Percentiles rank a stretch among this genome's conserved stretches.
These are phyloP conservation scores for Camelina laxa DNA, from an alignment of 345 rosid genomes.

Conservation along the genomic window DNA sequence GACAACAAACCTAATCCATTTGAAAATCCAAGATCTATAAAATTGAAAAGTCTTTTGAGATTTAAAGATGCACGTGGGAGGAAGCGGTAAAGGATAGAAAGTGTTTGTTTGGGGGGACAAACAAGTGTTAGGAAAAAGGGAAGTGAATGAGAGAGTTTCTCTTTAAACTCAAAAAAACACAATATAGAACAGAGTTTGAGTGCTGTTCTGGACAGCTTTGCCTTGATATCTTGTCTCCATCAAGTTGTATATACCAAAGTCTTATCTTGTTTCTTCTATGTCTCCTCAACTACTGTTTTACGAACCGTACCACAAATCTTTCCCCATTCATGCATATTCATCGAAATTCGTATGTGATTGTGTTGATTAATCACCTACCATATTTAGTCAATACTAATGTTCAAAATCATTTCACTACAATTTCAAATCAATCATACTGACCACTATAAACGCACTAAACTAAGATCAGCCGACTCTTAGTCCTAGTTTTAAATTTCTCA, in stretches of 20 bases:
- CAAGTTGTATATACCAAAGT: constrained; percentile 33
- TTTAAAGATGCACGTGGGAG: constrained; percentile 39
- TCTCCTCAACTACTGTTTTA: constrained; percentile 39
- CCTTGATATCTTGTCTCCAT: constrained; percentile 33
- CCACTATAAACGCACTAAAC: neutral
- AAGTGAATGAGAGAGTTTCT: constrained; percentile 34
- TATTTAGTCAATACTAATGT: no score
- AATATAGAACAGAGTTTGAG: constrained; percentile 22
- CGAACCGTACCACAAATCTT: constrained; percentile 36
- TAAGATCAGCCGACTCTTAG: neutral
- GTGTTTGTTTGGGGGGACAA: constrained; percentile 30
- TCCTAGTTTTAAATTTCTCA: no score
- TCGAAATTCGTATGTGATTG: no score
- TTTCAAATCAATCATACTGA: neutral
- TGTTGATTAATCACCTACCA: no score
- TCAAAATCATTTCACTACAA: neutral
- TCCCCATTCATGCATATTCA: neutral
- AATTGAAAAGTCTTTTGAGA: constrained; percentile 8
- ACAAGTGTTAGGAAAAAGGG: constrained; percentile 32
- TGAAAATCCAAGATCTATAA: constrained; percentile 30
- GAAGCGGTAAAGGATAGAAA: constrained; percentile 21
- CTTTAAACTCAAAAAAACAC: constrained; percentile 27
- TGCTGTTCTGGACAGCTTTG: constrained; percentile 28
- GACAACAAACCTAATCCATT: constrained; percentile 38
- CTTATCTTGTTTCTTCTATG: constrained; percentile 41